Conservation (phyloP, 257 asterid species). For the Ilex asprella region DNA sequence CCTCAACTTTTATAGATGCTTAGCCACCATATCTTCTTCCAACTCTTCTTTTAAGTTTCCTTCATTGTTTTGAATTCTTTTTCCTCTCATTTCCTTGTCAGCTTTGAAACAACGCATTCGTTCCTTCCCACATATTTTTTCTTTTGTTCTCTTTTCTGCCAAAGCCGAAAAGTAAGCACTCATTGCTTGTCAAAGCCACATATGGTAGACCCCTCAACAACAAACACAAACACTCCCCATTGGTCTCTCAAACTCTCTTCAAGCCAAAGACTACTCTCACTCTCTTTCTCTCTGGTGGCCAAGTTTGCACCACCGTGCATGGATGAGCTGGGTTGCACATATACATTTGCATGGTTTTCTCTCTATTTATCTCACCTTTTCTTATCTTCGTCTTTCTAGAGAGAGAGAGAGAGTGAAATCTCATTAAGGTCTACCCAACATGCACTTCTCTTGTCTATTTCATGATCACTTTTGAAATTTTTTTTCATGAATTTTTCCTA, state of each 20-base stretch:
- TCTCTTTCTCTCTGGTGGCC: not conserved
- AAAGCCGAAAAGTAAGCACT: slow-evolving; percentile 63
- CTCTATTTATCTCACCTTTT: slow-evolving; percentile 6
- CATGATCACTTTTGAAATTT: slow-evolving; percentile 4
- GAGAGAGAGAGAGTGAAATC: not conserved
- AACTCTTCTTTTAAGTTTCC: too few relatives aligned
- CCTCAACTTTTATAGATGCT: too few relatives aligned
- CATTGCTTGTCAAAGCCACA: slow-evolving; percentile 46
- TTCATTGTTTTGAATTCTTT: slow-evolving; percentile 9
- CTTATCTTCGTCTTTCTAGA: not conserved
- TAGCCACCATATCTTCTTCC: too few relatives aligned
- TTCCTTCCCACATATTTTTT: slow-evolving; percentile 51
- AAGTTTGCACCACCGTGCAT: slow-evolving; percentile 15
- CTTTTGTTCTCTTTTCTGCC: slow-evolving; percentile 31
- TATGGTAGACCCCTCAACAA: slow-evolving; percentile 46
- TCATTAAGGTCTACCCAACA: slow-evolving; percentile 25
- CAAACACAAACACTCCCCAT: slow-evolving; percentile 19
- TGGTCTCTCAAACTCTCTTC: slow-evolving; percentile 13
- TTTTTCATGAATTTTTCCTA: not conserved
- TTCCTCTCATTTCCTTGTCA: slow-evolving; percentile 19
- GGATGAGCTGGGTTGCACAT: slow-evolving; percentile 26
- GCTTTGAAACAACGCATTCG: slow-evolving; percentile 81
- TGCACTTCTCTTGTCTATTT: slow-evolving; percentile 8
- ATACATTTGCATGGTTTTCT: slow-evolving; percentile 18
- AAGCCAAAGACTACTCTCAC: not conserved